Conservation (phyloP, 768 basidiomycete species). For the Naganishia vaughanmartiniae region DNA sequence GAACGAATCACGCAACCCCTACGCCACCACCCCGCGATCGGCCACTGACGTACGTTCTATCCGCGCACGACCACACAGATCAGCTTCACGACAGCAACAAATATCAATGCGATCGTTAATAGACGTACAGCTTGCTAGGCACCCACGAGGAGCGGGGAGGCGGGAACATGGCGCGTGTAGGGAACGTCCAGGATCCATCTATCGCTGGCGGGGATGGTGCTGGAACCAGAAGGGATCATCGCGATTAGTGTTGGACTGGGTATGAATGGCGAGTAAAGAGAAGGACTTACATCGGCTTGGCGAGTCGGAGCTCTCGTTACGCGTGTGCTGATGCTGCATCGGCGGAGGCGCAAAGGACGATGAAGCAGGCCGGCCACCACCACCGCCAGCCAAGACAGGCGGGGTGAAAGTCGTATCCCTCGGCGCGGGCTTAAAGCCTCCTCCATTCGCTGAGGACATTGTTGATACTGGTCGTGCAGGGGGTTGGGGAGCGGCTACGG, state of each 20-base stretch:
- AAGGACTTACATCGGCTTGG: not conserved
- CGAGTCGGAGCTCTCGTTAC: not conserved
- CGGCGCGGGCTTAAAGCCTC: constrained; percentile 34
- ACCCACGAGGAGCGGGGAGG: constrained; percentile 42
- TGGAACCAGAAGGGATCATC: not conserved
- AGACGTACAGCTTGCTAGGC: constrained; percentile 45
- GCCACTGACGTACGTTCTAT: constrained; percentile 16
- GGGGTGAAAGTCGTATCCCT: constrained; percentile 42
- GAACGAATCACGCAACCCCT: constrained; percentile 1
- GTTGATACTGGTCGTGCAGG: constrained; percentile 28
- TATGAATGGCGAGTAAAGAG: not conserved
- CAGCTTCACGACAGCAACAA: not conserved
- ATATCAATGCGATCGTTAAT: not conserved
- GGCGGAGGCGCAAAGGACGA: not conserved
- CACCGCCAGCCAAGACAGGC: constrained; percentile 16
- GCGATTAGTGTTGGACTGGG: not conserved
- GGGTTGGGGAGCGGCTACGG: constrained; percentile 9
- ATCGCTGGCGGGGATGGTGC: constrained; percentile 44
- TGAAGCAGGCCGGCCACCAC: not conserved
- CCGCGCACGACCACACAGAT: not conserved
- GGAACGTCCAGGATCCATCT: constrained; percentile 48
- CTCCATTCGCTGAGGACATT: not conserved
- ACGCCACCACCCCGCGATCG: constrained; percentile 5
- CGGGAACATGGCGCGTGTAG: constrained; percentile 52
- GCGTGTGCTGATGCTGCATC: not conserved